phyloP scores from a whole-genome alignment of 2,329 filamentous ascomycete genomes.

The Biscogniauxia sp. region DNA sequence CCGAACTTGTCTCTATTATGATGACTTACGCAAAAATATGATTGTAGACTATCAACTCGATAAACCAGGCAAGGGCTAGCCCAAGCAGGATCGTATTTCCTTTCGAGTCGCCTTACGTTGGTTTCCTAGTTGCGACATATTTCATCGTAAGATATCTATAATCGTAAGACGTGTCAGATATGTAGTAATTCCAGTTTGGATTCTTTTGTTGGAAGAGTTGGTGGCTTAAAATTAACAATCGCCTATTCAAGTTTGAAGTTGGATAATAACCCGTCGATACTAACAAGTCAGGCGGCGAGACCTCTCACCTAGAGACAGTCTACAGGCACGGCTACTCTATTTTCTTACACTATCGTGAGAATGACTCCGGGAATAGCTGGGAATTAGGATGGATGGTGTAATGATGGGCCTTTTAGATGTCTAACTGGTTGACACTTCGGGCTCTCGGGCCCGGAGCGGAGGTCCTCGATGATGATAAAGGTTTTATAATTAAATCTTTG shows the following conservation, averaged over 20 bases:
- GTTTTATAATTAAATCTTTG: background rate
- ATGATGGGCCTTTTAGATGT: background rate
- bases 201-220: background rate
- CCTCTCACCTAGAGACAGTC: background rate
- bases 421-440: background rate
- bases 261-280: background rate
- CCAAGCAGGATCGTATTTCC: background rate
- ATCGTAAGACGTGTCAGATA: background rate
- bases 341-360: background rate
- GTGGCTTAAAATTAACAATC: background rate
- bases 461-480: background rate
- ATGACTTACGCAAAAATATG: background rate
- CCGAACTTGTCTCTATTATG: no score
- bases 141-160: no score
- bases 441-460: background rate
- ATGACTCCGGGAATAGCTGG: background rate
- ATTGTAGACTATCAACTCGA: background rate
- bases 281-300: background rate
- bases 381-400: background rate
- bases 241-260: background rate
- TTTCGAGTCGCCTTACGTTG: background rate
- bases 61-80: background rate
- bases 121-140: background rate
- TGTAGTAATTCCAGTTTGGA: background rate
- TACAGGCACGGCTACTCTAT: background rate